Evolutionary conservation across 257 asterid genomes (phyloP).

Genomic region (Fraxinus quadrangulata): DNA sequence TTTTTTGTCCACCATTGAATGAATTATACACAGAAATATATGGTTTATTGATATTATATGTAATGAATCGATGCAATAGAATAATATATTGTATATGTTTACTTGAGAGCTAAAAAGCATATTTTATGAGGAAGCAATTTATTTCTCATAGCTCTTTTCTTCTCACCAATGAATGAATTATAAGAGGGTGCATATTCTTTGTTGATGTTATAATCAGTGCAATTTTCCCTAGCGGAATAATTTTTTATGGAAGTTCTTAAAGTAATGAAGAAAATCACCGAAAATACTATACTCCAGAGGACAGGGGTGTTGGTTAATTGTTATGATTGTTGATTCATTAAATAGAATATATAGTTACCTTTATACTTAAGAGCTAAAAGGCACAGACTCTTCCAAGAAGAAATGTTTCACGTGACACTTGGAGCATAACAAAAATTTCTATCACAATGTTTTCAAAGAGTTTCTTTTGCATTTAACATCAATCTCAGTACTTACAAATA

Average conservation of each 20-base stretch:
- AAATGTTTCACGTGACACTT: no score
- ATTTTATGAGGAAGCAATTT: no score
- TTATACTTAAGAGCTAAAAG: no score
- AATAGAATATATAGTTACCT: no score
- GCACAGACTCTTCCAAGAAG: no score
- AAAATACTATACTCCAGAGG: not conserved
- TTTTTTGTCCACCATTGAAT: not conserved
- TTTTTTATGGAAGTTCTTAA: not conserved
- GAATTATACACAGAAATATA: not conserved
- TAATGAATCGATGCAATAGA: not conserved
- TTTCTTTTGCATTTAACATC: no score
- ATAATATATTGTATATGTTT: not conserved
- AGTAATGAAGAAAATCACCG: not conserved
- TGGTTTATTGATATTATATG: not conserved
- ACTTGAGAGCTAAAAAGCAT: not conserved
- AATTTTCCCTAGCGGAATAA: not conserved
- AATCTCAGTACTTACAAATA: not conserved
- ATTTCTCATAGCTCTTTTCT: no score
- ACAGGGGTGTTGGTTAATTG: not conserved
- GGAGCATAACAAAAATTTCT: no score
- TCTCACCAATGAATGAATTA: not conserved
- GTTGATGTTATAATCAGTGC: not conserved
- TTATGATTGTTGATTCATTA: not conserved
- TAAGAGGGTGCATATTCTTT: not conserved
- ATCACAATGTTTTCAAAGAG: no score